Conservation (phyloP, 805 yeast genomes). For the Candida mattraensis region DNA sequence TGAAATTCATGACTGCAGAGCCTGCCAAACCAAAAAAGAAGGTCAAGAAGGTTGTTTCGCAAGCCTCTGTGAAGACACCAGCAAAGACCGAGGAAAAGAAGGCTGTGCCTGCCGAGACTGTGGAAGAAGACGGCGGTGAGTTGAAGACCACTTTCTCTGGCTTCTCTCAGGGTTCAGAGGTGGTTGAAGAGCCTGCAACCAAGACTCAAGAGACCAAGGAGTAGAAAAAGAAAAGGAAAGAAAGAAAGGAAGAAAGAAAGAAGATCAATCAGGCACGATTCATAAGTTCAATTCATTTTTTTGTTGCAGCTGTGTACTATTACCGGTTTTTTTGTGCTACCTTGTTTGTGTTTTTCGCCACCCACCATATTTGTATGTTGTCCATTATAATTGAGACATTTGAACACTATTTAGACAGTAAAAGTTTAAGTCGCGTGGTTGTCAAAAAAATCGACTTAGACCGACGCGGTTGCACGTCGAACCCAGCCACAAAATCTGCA, state of each 20-base stretch:
- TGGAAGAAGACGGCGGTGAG: conserved; percentile 16
- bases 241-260: too few relatives aligned
- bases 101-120: conserved; percentile 12
- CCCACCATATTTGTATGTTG: too few relatives aligned
- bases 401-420: too few relatives aligned
- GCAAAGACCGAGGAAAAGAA: conserved; percentile 5
- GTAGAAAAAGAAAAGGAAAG: background rate
- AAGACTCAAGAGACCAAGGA: conserved; percentile 2
- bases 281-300: too few relatives aligned
- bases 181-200: conserved; percentile 11
- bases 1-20: conserved; percentile 24
- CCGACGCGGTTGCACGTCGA: conserved; percentile 7
- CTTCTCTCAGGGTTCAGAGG: conserved; percentile 45
- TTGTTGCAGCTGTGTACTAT: too few relatives aligned
- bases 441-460: background rate
- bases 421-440: too few relatives aligned
- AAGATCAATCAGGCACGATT: too few relatives aligned
- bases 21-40: conserved; percentile 21
- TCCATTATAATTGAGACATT: too few relatives aligned
- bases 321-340: conserved; percentile 12
- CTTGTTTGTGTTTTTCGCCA: too few relatives aligned
- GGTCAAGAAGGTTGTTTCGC: conserved; percentile 13
- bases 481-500: conserved; percentile 13
- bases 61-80: conserved; percentile 1
- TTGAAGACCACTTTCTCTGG: conserved; percentile 39